Conservation (phyloP, 352 stramenopile genomes). For the Phytophthora melonis region DNA sequence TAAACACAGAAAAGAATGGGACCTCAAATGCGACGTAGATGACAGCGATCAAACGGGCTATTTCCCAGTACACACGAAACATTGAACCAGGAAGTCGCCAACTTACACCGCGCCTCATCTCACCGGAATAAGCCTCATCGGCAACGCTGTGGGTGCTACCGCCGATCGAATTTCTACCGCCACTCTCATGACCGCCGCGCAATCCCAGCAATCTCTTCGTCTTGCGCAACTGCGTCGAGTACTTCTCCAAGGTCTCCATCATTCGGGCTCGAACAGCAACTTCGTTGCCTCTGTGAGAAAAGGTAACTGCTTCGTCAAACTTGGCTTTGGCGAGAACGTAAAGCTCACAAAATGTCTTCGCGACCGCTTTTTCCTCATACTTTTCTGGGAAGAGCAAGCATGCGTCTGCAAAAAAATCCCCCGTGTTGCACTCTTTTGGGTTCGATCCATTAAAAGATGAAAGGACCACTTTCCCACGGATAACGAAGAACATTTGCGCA, state of each 20-base stretch:
- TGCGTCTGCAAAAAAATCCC: slow-evolving; percentile 76
- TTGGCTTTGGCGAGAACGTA: slow-evolving; percentile 76
- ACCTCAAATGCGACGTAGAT: slow-evolving; percentile 74
- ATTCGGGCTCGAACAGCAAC: slow-evolving; percentile 47
- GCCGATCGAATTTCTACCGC: slow-evolving; percentile 8
- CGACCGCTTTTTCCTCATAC: slow-evolving; percentile 76
- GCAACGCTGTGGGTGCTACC: slow-evolving; percentile 15
- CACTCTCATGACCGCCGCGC: slow-evolving; percentile 46
- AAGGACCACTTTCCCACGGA: slow-evolving; percentile 65
- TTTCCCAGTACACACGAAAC: slow-evolving; percentile 71
- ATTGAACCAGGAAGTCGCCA: slow-evolving; percentile 63
- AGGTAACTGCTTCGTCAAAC: slow-evolving; percentile 66
- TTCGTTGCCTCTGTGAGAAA: slow-evolving; percentile 65
- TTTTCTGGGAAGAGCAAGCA: slow-evolving; percentile 65
- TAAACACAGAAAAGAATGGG: slow-evolving; percentile 78
- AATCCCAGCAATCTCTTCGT: slow-evolving; percentile 81
- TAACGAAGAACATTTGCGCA: slow-evolving; percentile 82
- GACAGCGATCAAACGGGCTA: slow-evolving; percentile 52
- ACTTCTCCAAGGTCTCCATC: slow-evolving; percentile 60
- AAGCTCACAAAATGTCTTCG: slow-evolving; percentile 86
- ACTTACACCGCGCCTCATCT: slow-evolving; percentile 16
- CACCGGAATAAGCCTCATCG: slow-evolving; percentile 1
- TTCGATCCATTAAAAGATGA: slow-evolving; percentile 59
- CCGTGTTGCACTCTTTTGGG: slow-evolving; percentile 68
- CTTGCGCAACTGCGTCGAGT: slow-evolving; percentile 76